A percentile compares a stretch with the other conserved stretches of the same genome.
phyloP scores from a whole-genome alignment of 225 moss, liverwort and hornwort species.

The Pseudisothecium myosuroides region DNA sequence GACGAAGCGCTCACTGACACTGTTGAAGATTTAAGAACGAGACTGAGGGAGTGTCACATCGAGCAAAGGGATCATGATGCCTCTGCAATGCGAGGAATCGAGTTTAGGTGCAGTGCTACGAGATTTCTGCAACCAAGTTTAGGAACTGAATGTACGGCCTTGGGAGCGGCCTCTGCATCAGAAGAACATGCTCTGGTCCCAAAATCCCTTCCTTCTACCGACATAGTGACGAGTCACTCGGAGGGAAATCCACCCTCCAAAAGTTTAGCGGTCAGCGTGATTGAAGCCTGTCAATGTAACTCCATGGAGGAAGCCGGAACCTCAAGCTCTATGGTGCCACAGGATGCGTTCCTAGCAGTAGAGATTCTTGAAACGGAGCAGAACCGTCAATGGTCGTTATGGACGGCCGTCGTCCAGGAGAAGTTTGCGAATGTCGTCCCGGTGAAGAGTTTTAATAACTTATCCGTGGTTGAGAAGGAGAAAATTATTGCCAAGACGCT shows the following conservation, averaged over 20 bases:
- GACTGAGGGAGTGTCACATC: background rate
- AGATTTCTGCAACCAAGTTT: background rate
- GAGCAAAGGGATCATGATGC: background rate
- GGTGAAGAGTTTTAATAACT: background rate
- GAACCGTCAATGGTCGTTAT: background rate
- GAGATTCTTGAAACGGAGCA: background rate
- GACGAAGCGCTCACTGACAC: background rate
- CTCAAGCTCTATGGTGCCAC: background rate
- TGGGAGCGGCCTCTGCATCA: background rate
- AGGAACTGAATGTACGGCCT: background rate
- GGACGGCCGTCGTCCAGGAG: slow-evolving; percentile 12
- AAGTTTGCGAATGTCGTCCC: slow-evolving; percentile 7
- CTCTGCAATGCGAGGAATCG: background rate
- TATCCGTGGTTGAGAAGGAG: slow-evolving; percentile 18
- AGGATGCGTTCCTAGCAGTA: background rate
- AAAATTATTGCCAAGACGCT: slow-evolving; percentile 34
- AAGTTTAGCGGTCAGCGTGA: background rate
- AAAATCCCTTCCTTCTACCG: background rate
- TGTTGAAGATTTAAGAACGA: background rate
- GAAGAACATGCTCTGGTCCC: background rate
- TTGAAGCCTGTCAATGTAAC: background rate
- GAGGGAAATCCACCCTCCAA: background rate
- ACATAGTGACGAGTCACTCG: background rate
- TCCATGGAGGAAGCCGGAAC: background rate
- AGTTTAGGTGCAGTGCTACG: background rate